Evolutionary conservation across 2,329 filamentous ascomycete species (phyloP).

Genomic region (Stagonosporopsis rhizophila): DNA sequence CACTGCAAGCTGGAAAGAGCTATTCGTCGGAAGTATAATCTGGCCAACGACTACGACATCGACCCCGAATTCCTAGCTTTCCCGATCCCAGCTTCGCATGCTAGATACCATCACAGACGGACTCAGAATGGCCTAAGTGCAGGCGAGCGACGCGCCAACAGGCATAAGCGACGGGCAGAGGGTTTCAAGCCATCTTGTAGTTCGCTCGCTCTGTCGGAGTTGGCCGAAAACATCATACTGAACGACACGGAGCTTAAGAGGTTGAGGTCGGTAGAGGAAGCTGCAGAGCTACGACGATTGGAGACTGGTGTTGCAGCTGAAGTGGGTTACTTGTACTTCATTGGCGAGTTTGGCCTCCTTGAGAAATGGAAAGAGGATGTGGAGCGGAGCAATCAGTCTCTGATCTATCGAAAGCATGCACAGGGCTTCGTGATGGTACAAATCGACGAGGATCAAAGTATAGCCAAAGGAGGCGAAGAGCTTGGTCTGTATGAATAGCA

Average conservation of each 20-base stretch:
- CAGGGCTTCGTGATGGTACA: neutral
- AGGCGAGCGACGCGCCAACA: slow-evolving; percentile 7
- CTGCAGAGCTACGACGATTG: slow-evolving; percentile 17
- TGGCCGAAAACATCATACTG: slow-evolving; percentile 25
- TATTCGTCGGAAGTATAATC: slow-evolving; percentile 31
- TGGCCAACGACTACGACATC: slow-evolving; percentile 22
- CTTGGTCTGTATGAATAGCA: neutral
- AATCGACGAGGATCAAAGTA: neutral
- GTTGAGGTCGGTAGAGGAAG: slow-evolving; percentile 21
- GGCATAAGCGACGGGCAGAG: slow-evolving; percentile 20
- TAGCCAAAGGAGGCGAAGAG: neutral
- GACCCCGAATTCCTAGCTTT: slow-evolving; percentile 27
- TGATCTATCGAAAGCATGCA: slow-evolving; percentile 22
- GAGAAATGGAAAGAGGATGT: slow-evolving; percentile 27
- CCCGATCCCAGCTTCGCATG: slow-evolving; percentile 25
- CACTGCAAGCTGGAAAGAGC: slow-evolving; percentile 29
- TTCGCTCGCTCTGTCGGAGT: slow-evolving; percentile 29
- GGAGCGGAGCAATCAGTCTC: slow-evolving; percentile 23
- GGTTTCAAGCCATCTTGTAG: slow-evolving; percentile 30
- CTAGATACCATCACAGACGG: slow-evolving; percentile 4
- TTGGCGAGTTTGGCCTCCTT: slow-evolving; percentile 21
- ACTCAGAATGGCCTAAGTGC: neutral
- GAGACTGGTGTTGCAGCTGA: slow-evolving; percentile 25
- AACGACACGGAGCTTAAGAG: slow-evolving; percentile 17
- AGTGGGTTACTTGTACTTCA: slow-evolving; percentile 41